Conservation (phyloP, 2,329 filamentous ascomycete species). For the Fusarium sp. region DNA sequence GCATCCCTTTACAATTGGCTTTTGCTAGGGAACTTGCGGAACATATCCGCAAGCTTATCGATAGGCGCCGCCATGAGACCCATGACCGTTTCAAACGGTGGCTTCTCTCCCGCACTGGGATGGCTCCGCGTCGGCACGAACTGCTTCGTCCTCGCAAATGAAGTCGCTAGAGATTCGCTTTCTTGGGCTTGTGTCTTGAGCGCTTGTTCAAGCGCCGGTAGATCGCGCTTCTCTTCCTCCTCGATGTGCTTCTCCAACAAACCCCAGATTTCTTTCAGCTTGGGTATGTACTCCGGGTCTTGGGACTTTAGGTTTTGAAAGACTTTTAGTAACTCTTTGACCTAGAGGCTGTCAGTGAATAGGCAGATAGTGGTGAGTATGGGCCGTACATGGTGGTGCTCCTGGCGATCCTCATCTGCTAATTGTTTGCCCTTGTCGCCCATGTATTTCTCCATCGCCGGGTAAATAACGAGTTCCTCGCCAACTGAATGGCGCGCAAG, state of each 20-base stretch:
- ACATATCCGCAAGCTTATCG: constrained; percentile 67
- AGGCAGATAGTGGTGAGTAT: background rate
- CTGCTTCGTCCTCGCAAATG: constrained; percentile 65
- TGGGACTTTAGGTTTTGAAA: constrained; percentile 61
- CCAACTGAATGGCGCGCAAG: constrained; percentile 62
- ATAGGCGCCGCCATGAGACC: constrained; percentile 69
- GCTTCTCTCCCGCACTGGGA: constrained; percentile 63
- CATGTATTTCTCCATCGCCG: constrained; percentile 65
- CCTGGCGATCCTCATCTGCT: constrained; percentile 62
- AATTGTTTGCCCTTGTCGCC: constrained; percentile 57
- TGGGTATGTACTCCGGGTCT: constrained; percentile 59
- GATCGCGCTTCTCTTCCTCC: constrained; percentile 64
- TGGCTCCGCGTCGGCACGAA: constrained; percentile 67
- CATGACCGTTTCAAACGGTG: constrained; percentile 68
- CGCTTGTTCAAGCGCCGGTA: constrained; percentile 62
- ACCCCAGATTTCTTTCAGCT: constrained; percentile 59
- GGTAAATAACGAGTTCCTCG: constrained; percentile 67
- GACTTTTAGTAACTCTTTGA: constrained; percentile 64
- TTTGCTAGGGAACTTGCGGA: constrained; percentile 61
- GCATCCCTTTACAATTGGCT: background rate
- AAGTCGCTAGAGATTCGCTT: constrained; percentile 54
- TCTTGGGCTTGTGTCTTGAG: constrained; percentile 46
- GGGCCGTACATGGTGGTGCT: constrained; percentile 55
- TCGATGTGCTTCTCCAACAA: constrained; percentile 62
- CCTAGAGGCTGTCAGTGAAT: constrained; percentile 50